Percentiles rank a stretch among this genome's conserved stretches.
Conservation (phyloP, 257 asterid species). For the Solanum etuberosum region DNA sequence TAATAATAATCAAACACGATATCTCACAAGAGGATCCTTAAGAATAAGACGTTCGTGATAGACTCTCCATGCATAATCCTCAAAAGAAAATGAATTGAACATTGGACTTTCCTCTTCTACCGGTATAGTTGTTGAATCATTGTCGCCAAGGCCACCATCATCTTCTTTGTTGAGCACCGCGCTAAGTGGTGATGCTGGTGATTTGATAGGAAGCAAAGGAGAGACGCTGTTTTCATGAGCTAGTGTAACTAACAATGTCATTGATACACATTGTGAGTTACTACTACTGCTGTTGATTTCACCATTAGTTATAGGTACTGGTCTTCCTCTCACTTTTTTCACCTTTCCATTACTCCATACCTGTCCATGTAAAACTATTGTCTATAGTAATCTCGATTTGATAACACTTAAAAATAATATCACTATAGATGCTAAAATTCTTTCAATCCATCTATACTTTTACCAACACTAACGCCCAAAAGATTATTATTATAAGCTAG, state of each 20-base stretch:
- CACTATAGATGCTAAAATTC: neutral
- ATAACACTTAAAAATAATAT: neutral
- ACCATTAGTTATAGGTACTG: conserved; percentile 4
- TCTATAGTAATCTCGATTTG: neutral
- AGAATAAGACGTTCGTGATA: conserved; percentile 43
- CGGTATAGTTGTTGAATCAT: neutral
- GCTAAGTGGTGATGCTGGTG: neutral
- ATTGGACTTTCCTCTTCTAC: conserved; percentile 6
- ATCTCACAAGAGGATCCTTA: conserved; percentile 49
- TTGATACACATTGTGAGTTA: conserved; percentile 12
- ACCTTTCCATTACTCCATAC: conserved; percentile 85
- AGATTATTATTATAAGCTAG: neutral
- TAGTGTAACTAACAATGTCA: conserved; percentile 54
- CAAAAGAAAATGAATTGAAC: conserved; percentile 43
- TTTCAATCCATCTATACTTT: neutral
- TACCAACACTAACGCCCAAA: neutral
- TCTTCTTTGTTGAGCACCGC: neutral
- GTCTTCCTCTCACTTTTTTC: conserved; percentile 59
- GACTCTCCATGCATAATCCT: conserved; percentile 70
- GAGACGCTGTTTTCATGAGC: conserved; percentile 33
- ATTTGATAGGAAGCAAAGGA: conserved; percentile 25
- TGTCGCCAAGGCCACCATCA: neutral
- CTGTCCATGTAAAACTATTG: conserved; percentile 10
- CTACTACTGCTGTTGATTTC: neutral
- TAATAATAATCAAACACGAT: conserved; percentile 17